Evolutionary conservation across 2,329 filamentous ascomycete genomes (phyloP), one percentile per base, ranked within the genome.

Genomic region (Ilyonectria robusta): DNA sequence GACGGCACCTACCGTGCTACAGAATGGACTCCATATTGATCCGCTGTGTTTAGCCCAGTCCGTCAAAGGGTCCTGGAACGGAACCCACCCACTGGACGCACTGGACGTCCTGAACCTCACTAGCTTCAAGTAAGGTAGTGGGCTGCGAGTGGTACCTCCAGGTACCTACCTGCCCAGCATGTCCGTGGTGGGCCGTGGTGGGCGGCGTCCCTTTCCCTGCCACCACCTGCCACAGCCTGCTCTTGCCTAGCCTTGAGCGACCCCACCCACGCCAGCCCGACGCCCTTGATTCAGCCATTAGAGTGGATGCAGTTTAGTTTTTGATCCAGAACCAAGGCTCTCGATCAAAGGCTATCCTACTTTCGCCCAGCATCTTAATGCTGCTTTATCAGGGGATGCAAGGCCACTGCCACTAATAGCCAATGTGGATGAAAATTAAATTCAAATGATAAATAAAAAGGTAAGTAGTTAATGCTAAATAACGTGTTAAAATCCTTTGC

Each of bases 131-230:
- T 35, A 53, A 53, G 29, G 48, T 33, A 35, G n/a, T 51, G 17
- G 47, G 47, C 47, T 51, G 26, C 47, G 3, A 44, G 50, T 21
- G 33, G 46, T 56, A 53, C 40, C 31, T 47, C 19, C 42, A 55
- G 59, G 59, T 62, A 62, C 59, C 51, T 62, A 62, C 59, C 51
- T 54, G 42, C 59, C 59, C 33, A 40, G 23, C 61, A 58, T 64
- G 61, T 47, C 60, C 42, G 47, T 40, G 31, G 55, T 54, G 61
- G 48, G 47, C 21, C 5, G 47, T 40, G 31, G 55, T 54, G 61
- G 48, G 47, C 21, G 26, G 26, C 26, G 26, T 59, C 53, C 44
- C 40, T 59, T 35, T 40, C 55, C 62, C 40, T 59, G 62, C 55
- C 40, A 53, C 47, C 40, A 33, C 55, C 55, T 64, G 61, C 54